A percentile compares a stretch with the other conserved stretches of the same genome.
Evolutionary conservation across 2,329 filamentous ascomycete genomes (phyloP).

Genomic region (Pseudogymnoascus pannorum): DNA sequence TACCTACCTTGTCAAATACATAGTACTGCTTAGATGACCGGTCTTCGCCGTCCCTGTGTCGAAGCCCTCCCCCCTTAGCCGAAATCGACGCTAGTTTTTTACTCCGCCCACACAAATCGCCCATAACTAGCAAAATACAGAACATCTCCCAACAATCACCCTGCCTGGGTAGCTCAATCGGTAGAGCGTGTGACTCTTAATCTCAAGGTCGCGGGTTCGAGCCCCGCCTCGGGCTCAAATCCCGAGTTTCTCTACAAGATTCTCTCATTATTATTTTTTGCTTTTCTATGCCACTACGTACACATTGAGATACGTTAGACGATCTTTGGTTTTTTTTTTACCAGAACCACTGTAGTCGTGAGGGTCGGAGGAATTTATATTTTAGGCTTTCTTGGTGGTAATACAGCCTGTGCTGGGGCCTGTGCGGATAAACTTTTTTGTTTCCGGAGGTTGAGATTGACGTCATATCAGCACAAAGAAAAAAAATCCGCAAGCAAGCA

Average conservation of each 20-base stretch:
- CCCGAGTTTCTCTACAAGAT: constrained; percentile 8
- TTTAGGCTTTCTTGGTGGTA: too few species aligned
- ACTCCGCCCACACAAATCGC: neutral
- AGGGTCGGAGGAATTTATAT: too few species aligned
- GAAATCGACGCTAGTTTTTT: neutral
- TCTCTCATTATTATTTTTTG: constrained; percentile 3
- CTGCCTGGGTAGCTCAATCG: constrained; percentile 50
- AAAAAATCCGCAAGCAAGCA: too few species aligned
- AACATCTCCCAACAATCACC: neutral
- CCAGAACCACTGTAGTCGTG: too few species aligned
- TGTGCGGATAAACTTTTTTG: too few species aligned
- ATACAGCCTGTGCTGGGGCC: too few species aligned
- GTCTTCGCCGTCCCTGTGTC: neutral
- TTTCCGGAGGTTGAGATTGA: too few species aligned
- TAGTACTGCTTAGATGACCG: too few species aligned
- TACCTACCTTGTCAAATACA: too few species aligned
- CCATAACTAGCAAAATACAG: neutral
- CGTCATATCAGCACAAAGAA: too few species aligned
- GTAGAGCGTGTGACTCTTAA: constrained; percentile 63
- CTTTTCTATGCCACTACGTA: neutral
- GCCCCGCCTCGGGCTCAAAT: constrained; percentile 6
- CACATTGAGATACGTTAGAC: too few species aligned
- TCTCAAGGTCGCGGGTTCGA: constrained; percentile 6
- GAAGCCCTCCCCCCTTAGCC: neutral
- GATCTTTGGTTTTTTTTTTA: too few species aligned